Evolutionary conservation across 2,329 filamentous ascomycete species (phyloP).

Genomic region (Hypoxylon sp.): DNA sequence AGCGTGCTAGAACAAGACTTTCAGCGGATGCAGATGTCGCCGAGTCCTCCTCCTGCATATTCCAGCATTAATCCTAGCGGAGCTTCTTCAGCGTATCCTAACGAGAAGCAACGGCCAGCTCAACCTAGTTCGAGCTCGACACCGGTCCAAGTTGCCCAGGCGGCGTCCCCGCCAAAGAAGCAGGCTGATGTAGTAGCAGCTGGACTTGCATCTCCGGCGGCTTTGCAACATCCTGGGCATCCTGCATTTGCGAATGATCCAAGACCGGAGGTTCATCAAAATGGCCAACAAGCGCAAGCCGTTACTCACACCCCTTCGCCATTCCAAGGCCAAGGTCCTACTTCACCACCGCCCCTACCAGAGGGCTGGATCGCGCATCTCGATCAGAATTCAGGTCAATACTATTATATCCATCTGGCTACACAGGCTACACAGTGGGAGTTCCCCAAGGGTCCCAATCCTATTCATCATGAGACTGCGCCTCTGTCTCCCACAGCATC

Average conservation of each 20-base stretch:
- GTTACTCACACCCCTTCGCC: constrained; percentile 61
- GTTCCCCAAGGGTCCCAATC: constrained; percentile 95
- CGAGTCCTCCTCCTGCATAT: constrained; percentile 95
- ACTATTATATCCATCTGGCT: constrained; percentile 98
- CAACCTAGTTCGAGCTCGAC: constrained; percentile 49
- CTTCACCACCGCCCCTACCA: constrained; percentile 91
- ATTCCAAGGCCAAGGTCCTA: constrained; percentile 69
- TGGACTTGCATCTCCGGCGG: constrained; percentile 63
- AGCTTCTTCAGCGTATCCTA: constrained; percentile 75
- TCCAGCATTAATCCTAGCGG: constrained; percentile 76
- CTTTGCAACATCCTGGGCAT: constrained; percentile 75
- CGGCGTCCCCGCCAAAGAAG: constrained; percentile 55
- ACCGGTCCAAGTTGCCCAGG: constrained; percentile 50
- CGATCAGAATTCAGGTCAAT: constrained; percentile 95
- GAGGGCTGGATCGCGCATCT: constrained; percentile 99
- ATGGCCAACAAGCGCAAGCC: constrained; percentile 63
- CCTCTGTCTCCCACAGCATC: constrained; percentile 87
- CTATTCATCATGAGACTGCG: constrained; percentile 83
- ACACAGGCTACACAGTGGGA: constrained; percentile 99
- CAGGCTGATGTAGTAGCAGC: constrained; percentile 50
- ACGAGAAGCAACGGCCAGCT: constrained; percentile 78
- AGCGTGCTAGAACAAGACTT: constrained; percentile 90
- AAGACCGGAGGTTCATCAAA: constrained; percentile 64
- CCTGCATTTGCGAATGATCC: constrained; percentile 93
- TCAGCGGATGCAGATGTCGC: constrained; percentile 81